Percentiles rank a stretch among this genome's conserved stretches.
Evolutionary conservation across 2,329 filamentous ascomycete genomes (phyloP).

Genomic region (Leptoxyphium fumago): DNA sequence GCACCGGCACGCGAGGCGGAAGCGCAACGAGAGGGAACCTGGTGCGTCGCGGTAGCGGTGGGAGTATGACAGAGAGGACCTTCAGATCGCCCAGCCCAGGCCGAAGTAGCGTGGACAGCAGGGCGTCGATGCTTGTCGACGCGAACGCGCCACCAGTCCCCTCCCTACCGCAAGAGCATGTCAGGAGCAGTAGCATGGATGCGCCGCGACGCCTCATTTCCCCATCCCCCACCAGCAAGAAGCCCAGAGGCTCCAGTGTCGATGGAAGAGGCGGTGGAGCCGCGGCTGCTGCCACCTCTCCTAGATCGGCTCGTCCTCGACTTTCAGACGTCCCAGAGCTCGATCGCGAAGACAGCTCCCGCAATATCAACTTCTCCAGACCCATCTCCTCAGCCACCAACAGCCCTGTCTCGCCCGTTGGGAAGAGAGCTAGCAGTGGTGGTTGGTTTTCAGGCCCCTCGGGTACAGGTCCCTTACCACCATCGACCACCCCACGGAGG

Average conservation of each 20-base stretch:
- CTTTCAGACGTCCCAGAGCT: slow-evolving; percentile 28
- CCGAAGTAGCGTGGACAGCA: slow-evolving; percentile 22
- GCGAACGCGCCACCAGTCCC: slow-evolving; percentile 56
- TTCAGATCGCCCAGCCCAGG: slow-evolving; percentile 63
- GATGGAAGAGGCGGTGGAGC: slow-evolving; percentile 11
- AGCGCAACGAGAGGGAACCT: slow-evolving; percentile 29
- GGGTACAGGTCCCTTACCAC: slow-evolving; percentile 29
- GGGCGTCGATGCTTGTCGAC: slow-evolving; percentile 7
- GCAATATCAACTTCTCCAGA: slow-evolving; percentile 38
- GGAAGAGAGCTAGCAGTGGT: slow-evolving; percentile 20
- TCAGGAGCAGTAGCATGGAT: slow-evolving; percentile 29
- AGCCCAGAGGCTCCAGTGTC: slow-evolving; percentile 18
- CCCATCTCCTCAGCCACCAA: slow-evolving; percentile 31
- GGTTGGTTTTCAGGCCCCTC: slow-evolving; percentile 49
- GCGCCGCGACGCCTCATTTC: slow-evolving; percentile 32
- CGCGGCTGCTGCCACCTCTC: background rate
- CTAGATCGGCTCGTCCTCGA: background rate
- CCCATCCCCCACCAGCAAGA: slow-evolving; percentile 26
- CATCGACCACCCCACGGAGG: slow-evolving; percentile 1
- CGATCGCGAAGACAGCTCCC: slow-evolving; percentile 27
- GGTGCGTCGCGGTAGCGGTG: slow-evolving; percentile 52
- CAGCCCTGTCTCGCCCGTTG: slow-evolving; percentile 3
- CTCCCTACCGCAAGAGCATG: slow-evolving; percentile 36
- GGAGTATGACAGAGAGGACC: slow-evolving; percentile 78
- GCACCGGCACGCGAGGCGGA: slow-evolving; percentile 3